A percentile compares a stretch with the other conserved stretches of the same genome.
Conservation (phyloP, 192 early-diverging fungal genomes). For the Cetraspora pellucida region DNA sequence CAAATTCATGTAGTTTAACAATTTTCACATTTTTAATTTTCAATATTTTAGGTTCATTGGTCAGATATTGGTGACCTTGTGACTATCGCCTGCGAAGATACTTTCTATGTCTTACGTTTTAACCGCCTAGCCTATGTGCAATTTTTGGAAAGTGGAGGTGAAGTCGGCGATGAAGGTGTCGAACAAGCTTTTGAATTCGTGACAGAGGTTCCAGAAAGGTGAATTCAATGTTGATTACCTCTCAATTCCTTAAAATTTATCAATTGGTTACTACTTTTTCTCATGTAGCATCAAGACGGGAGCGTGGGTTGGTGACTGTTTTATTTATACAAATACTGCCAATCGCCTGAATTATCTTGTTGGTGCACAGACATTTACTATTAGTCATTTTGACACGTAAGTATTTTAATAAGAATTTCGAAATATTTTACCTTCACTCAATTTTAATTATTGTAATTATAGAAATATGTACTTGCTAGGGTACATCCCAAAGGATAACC, state of each 20-base stretch:
- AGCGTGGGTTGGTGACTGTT: conserved; percentile 98
- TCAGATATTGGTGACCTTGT: conserved; percentile 92
- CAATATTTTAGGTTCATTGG: conserved; percentile 77
- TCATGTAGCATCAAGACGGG: conserved; percentile 82
- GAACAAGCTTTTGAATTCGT: conserved; percentile 97
- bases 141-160: conserved; percentile 66
- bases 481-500: conserved; percentile 91
- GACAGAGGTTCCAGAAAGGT: conserved; percentile 86
- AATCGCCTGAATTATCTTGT: conserved; percentile 97
- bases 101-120: conserved; percentile 94
- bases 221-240: neutral
- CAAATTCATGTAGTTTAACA: neutral
- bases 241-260: neutral
- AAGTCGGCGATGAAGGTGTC: conserved; percentile 87
- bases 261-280: conserved; percentile 21
- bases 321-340: conserved; percentile 91
- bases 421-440: neutral
- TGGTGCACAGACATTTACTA: conserved; percentile 89
- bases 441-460: conserved; percentile 24
- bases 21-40: neutral
- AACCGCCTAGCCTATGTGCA: conserved; percentile 83
- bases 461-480: conserved; percentile 88
- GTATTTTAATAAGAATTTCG: conserved; percentile 12
- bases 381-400: conserved; percentile 94
- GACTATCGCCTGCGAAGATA: conserved; percentile 89